These are phyloP conservation scores for Trichoderma gracile DNA, from an alignment of 2,329 filamentous ascomycete species.

Conservation along the genomic window DNA sequence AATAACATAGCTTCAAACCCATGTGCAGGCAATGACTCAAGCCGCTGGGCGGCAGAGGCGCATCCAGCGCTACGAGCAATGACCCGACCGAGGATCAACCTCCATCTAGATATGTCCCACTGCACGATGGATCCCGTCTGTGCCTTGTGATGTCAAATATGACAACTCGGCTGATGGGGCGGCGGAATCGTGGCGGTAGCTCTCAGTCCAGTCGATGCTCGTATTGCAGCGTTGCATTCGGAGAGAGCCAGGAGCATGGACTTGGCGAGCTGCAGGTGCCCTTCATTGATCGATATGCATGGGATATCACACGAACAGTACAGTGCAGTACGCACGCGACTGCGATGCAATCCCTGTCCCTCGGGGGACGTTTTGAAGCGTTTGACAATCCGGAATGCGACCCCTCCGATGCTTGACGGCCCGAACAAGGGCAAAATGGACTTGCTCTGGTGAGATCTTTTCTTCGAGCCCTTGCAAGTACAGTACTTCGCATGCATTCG, in stretches of 20 bases:
- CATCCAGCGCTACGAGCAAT: not conserved
- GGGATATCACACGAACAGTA: not conserved
- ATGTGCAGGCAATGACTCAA: slow-evolving; percentile 14
- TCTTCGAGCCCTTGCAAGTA: not conserved
- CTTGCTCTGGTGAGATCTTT: not conserved
- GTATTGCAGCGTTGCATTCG: slow-evolving; percentile 4
- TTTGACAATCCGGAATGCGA: slow-evolving; percentile 12
- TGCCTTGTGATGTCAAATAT: slow-evolving; percentile 18
- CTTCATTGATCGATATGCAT: slow-evolving; percentile 6
- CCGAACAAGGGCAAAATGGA: slow-evolving; percentile 3
- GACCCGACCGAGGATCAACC: slow-evolving; percentile 5
- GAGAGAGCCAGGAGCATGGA: slow-evolving; percentile 1
- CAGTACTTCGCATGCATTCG: too few relatives aligned
- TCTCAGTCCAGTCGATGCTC: not conserved
- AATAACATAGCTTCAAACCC: slow-evolving; percentile 15
- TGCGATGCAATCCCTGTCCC: not conserved
- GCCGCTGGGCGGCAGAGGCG: slow-evolving; percentile 21
- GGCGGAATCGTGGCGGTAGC: not conserved
- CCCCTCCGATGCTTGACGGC: slow-evolving; percentile 4
- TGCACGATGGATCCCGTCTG: slow-evolving; percentile 7
- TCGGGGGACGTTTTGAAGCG: not conserved
- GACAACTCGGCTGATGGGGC: slow-evolving; percentile 14
- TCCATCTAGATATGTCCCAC: slow-evolving; percentile 10
- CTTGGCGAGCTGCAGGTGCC: slow-evolving; percentile 1
- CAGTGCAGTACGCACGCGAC: slow-evolving; percentile 4